phyloP scores from a whole-genome alignment of 345 rosid genomes.

The Arabidopsis thaliana region DNA sequence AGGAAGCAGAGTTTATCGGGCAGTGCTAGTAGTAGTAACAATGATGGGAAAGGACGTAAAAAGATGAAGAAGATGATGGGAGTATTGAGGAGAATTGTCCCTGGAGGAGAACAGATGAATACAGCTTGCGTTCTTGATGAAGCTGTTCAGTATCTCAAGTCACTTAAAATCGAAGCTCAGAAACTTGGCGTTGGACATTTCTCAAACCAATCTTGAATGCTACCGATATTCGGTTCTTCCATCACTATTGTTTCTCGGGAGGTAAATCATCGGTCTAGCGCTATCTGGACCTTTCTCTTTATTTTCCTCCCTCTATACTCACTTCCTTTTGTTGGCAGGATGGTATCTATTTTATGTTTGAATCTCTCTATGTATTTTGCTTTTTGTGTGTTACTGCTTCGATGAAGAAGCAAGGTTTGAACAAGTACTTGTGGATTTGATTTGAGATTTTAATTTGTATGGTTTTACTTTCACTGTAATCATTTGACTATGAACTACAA shows the following conservation, averaged over 20 bases:
- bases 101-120: slow-evolving; percentile 77
- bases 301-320: background rate
- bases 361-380: slow-evolving; percentile 20
- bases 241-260: background rate
- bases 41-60: slow-evolving; percentile 57
- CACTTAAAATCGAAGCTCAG: slow-evolving; percentile 79
- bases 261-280: background rate
- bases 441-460: slow-evolving; percentile 20
- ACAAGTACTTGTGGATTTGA: slow-evolving; percentile 17
- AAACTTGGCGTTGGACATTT: slow-evolving; percentile 65
- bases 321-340: slow-evolving; percentile 19
- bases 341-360: slow-evolving; percentile 25
- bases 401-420: slow-evolving; percentile 4
- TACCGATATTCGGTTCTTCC: background rate
- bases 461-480: slow-evolving; percentile 22
- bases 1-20: slow-evolving; percentile 51
- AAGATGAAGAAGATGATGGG: slow-evolving; percentile 86
- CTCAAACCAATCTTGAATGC: slow-evolving; percentile 48
- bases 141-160: slow-evolving; percentile 83
- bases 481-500: background rate
- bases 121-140: slow-evolving; percentile 74
- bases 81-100: slow-evolving; percentile 71
- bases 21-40: slow-evolving; percentile 49
- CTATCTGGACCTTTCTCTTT: slow-evolving; percentile 28
- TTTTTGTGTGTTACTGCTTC: slow-evolving; percentile 10